Conservation (phyloP, 306 rosid genomes). For the Senna tora region DNA sequence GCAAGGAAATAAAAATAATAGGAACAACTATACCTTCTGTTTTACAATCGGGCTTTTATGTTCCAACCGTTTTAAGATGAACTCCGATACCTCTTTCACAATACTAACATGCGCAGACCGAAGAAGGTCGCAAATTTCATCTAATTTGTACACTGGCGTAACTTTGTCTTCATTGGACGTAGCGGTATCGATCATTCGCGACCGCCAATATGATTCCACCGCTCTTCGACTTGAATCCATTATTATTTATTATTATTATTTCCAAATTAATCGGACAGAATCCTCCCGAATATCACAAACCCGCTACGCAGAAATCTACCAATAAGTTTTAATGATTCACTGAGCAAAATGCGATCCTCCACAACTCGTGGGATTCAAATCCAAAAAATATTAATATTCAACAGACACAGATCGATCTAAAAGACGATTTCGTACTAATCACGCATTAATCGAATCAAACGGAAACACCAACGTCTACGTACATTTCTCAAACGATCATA, state of each 20-base stretch:
- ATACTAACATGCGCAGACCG: constrained; percentile 86
- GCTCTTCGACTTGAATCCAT: constrained; percentile 98
- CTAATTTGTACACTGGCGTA: constrained; percentile 87
- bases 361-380: not conserved
- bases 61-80: constrained; percentile 67
- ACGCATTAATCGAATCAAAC: constrained; percentile 20
- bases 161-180: constrained; percentile 95
- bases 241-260: too few species aligned
- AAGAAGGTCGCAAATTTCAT: constrained; percentile 81
- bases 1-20: not conserved
- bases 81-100: constrained; percentile 88
- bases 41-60: not conserved
- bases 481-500: not conserved
- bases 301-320: constrained; percentile 21
- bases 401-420: constrained; percentile 23
- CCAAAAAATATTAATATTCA: not conserved
- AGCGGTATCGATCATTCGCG: constrained; percentile 79
- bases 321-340: not conserved
- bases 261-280: constrained; percentile 27
- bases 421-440: constrained; percentile 8
- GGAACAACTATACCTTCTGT: not conserved
- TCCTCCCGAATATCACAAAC: constrained; percentile 28
- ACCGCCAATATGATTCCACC: constrained; percentile 93
- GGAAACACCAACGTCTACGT: not conserved
- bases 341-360: not conserved